Conservation (phyloP, 140 eudicot genomes). For the Erigeron philadelphicus region DNA sequence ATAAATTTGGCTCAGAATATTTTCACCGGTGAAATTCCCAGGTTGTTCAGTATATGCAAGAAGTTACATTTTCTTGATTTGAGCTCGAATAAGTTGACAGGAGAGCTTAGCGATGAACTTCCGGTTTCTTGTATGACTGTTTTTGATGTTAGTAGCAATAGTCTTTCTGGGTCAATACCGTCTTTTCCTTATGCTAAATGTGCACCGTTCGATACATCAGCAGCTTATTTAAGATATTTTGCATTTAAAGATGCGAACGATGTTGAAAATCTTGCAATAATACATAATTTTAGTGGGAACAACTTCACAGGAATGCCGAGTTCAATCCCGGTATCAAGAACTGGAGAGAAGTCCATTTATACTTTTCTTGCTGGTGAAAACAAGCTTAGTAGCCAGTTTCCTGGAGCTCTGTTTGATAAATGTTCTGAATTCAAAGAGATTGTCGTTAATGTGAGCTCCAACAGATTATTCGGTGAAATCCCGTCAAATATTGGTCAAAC, state of each 20-base stretch:
- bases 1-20: slow-evolving; percentile 55
- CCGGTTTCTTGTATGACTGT: slow-evolving; percentile 65
- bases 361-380: slow-evolving; percentile 57
- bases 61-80: slow-evolving; percentile 65
- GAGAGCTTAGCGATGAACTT: slow-evolving; percentile 43
- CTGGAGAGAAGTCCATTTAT: slow-evolving; percentile 38
- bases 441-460: slow-evolving; percentile 52
- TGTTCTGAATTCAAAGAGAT: slow-evolving; percentile 44
- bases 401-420: slow-evolving; percentile 44
- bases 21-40: slow-evolving; percentile 38
- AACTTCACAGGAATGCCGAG: slow-evolving; percentile 47
- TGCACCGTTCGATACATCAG: slow-evolving; percentile 36
- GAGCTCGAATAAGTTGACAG: slow-evolving; percentile 62
- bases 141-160: slow-evolving; percentile 64
- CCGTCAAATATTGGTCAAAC: slow-evolving; percentile 43
- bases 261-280: slow-evolving; percentile 33
- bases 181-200: slow-evolving; percentile 37
- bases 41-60: slow-evolving; percentile 41
- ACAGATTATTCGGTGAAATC: slow-evolving; percentile 44
- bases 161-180: slow-evolving; percentile 53
- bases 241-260: slow-evolving; percentile 23
- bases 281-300: slow-evolving; percentile 59
- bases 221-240: slow-evolving; percentile 39
- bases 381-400: slow-evolving; percentile 49
- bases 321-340: slow-evolving; percentile 37